A percentile compares a stretch with the other conserved stretches of the same genome.
phyloP scores from a whole-genome alignment of 1,284 basidiomycete genomes.

The Moesziomyces aphidis region DNA sequence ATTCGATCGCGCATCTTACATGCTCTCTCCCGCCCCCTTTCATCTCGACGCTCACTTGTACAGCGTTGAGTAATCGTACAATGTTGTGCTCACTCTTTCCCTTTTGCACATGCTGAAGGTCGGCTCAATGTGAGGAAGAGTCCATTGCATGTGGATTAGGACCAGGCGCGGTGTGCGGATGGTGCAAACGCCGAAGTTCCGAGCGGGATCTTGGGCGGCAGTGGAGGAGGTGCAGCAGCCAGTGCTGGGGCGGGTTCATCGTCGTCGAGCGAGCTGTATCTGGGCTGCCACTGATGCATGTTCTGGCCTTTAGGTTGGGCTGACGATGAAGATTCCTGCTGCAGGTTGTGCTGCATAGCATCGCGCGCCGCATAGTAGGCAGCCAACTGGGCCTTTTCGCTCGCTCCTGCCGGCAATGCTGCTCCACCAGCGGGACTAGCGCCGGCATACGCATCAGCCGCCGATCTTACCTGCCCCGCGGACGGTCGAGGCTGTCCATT shows the following conservation, averaged over 20 bases:
- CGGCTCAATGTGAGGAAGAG: no score
- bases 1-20: no score
- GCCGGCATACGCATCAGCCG: not conserved
- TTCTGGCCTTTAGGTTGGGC: not conserved
- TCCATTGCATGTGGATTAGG: not conserved
- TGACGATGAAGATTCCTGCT: not conserved
- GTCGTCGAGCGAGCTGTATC: conserved; percentile 39
- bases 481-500: not conserved
- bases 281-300: conserved; percentile 19
- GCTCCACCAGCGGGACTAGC: not conserved
- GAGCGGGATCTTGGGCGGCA: conserved; percentile 42
- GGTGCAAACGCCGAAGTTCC: conserved; percentile 1
- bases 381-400: conserved; percentile 46
- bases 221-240: conserved; percentile 16
- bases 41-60: no score
- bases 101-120: no score
- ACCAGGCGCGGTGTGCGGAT: conserved; percentile 1
- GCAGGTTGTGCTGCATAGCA: conserved; percentile 26
- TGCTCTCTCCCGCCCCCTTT: no score
- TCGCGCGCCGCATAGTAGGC: conserved; percentile 49
- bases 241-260: conserved; percentile 6
- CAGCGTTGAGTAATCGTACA: no score
- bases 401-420: conserved; percentile 5
- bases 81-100: no score
- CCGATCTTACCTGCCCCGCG: no score